Percentiles rank a stretch among this genome's conserved stretches.
Conservation (phyloP, 805 yeast genomes). For the Grigorovia humatica region DNA sequence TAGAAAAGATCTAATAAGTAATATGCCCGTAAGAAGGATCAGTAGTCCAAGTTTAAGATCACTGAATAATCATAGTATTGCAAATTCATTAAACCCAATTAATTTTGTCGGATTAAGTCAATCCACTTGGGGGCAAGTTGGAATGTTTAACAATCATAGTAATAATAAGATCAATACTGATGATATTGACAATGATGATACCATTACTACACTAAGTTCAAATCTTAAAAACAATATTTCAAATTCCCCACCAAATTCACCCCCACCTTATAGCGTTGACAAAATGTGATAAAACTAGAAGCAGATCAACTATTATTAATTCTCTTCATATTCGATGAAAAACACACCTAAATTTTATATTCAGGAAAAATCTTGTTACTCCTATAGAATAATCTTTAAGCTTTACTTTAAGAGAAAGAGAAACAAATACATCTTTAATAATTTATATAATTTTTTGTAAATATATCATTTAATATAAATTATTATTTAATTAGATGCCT, state of each 20-base stretch:
- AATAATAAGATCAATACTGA: not conserved
- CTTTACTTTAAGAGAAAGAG: too few relatives aligned
- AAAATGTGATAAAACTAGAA: not conserved
- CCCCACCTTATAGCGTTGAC: conserved; percentile 2
- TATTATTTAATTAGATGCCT: too few relatives aligned
- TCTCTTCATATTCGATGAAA: too few relatives aligned
- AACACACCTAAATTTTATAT: too few relatives aligned
- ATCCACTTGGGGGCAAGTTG: conserved; percentile 16
- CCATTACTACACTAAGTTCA: not conserved
- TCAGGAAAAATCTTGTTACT: too few relatives aligned
- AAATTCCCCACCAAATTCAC: conserved; percentile 1
- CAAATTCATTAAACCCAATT: not conserved
- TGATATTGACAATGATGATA: not conserved
- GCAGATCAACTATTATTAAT: too few relatives aligned
- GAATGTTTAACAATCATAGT: not conserved
- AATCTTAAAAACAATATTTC: not conserved
- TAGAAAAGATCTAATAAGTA: not conserved
- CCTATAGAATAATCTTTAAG: too few relatives aligned
- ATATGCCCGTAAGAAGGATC: conserved; percentile 1
- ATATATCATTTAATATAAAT: too few relatives aligned
- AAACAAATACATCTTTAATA: too few relatives aligned
- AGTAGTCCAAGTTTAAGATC: conserved; percentile 2
- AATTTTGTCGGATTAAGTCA: conserved; percentile 2
- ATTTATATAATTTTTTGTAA: too few relatives aligned
- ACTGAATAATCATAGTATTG: conserved; percentile 3